Percentiles rank a stretch among this genome's conserved stretches.
These are phyloP conservation scores for Scenedesmus sp. DNA, from an alignment of 163 green algal species.

Conservation along the genomic window DNA sequence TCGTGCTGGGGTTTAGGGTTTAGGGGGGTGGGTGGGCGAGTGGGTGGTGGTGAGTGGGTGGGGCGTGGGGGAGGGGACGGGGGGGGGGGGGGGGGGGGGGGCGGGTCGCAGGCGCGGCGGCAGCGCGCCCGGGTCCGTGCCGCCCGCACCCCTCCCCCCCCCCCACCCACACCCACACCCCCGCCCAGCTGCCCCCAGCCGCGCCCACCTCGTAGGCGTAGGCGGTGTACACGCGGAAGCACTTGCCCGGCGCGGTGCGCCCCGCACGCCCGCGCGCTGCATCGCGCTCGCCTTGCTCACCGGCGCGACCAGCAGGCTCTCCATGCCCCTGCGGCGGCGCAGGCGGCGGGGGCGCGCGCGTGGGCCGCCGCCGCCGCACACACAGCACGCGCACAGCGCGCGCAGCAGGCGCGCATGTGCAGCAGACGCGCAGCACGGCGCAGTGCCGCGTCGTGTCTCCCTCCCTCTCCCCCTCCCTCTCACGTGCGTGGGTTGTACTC, in stretches of 20 bases:
- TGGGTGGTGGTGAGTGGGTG: too few relatives aligned
- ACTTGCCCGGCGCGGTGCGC: conserved; percentile 87
- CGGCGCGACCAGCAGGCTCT: conserved; percentile 91
- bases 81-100: too few relatives aligned
- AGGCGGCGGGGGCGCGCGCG: background rate
- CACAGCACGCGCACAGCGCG: too few relatives aligned
- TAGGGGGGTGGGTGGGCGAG: too few relatives aligned
- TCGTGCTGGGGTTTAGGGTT: too few relatives aligned
- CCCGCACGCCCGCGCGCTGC: conserved; percentile 84
- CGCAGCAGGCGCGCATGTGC: too few relatives aligned
- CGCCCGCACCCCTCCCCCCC: background rate
- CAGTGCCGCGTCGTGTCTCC: too few relatives aligned
- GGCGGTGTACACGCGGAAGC: conserved; percentile 96
- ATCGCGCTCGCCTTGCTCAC: conserved; percentile 86
- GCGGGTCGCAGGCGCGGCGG: too few relatives aligned
- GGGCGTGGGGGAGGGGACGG: too few relatives aligned
- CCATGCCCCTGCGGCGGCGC: conserved; percentile 80
- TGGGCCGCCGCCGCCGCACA: too few relatives aligned
- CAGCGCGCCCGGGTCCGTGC: background rate
- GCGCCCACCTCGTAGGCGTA: conserved; percentile 76
- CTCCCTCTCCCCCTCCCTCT: too few relatives aligned
- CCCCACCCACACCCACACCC: background rate
- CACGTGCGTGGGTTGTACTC: conserved; percentile 90
- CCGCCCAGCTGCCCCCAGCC: background rate
- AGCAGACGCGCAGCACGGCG: too few relatives aligned